phyloP scores from a whole-genome alignment of 2,329 filamentous ascomycete species.

The Penicillium oxalicum region DNA sequence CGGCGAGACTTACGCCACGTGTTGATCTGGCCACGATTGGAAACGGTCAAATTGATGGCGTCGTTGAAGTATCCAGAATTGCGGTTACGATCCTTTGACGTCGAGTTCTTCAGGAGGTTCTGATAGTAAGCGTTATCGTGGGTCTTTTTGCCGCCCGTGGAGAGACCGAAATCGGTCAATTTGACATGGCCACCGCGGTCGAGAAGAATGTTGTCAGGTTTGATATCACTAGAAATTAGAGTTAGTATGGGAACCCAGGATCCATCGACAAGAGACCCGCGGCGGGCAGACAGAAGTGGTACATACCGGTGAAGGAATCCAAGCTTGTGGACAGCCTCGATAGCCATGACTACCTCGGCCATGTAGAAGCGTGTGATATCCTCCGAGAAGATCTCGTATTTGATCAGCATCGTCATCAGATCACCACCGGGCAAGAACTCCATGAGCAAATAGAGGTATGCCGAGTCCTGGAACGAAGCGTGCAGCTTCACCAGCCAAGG shows the following conservation, averaged over 20 bases:
- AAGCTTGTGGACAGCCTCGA: conserved; percentile 95
- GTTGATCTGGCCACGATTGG: conserved; percentile 95
- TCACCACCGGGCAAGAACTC: conserved; percentile 97
- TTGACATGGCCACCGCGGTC: conserved; percentile 96
- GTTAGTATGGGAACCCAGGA: conserved; percentile 14
- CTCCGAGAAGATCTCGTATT: conserved; percentile 98
- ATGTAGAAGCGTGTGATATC: conserved; percentile 99
- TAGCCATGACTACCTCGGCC: conserved; percentile 95
- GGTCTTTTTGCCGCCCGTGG: conserved; percentile 94
- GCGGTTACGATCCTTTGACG: conserved; percentile 65
- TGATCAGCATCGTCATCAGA: conserved; percentile 99
- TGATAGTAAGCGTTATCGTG: conserved; percentile 99
- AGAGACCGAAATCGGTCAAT: conserved; percentile 94
- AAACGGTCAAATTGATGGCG: conserved; percentile 96
- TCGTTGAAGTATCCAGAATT: conserved; percentile 87
- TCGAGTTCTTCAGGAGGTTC: conserved; percentile 80
- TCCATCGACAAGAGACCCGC: not conserved
- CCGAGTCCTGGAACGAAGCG: conserved; percentile 93
- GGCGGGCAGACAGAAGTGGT: not conserved
- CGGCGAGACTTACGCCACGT: conserved; percentile 95
- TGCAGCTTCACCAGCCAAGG: conserved; percentile 98
- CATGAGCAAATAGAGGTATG: conserved; percentile 99
- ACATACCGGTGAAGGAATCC: conserved; percentile 95
- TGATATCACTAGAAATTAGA: conserved; percentile 69
- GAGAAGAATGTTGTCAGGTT: conserved; percentile 95